A percentile compares a stretch with the other conserved stretches of the same genome.
These are phyloP conservation scores for Dothistroma septosporum DNA, from an alignment of 2,329 filamentous ascomycete genomes.

Conservation along the genomic window DNA sequence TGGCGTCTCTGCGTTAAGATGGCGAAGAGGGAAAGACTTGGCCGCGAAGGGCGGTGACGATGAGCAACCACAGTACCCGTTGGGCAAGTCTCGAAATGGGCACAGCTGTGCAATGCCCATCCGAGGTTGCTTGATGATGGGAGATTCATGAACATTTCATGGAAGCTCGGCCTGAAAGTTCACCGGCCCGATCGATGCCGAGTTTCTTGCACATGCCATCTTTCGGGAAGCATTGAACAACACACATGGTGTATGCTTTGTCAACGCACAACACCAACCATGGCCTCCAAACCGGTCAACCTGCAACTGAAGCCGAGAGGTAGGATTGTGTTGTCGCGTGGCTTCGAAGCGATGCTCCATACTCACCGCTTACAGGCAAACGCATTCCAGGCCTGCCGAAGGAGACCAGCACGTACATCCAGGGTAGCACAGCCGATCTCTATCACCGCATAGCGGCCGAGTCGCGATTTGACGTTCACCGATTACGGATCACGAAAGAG, in stretches of 20 bases:
- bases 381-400: conserved; percentile 59
- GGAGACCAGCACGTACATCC: conserved; percentile 49
- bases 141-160: background rate
- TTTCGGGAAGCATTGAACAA: background rate
- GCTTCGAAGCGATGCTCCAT: background rate
- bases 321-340: conserved; percentile 22
- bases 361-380: conserved; percentile 47
- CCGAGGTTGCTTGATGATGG: background rate
- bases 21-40: background rate
- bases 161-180: background rate
- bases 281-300: conserved; percentile 43
- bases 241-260: background rate
- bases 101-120: background rate
- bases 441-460: conserved; percentile 54
- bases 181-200: background rate
- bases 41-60: background rate
- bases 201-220: background rate
- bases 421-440: conserved; percentile 52
- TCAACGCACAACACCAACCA: conserved; percentile 18
- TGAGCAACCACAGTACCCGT: background rate
- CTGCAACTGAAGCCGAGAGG: conserved; percentile 46
- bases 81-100: background rate
- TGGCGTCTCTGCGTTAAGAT: background rate
- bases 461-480: conserved; percentile 54
- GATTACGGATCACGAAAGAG: conserved; percentile 61